phyloP scores from a whole-genome alignment of 2,329 filamentous ascomycete genomes.

The Conoideocrella luteorostrata region DNA sequence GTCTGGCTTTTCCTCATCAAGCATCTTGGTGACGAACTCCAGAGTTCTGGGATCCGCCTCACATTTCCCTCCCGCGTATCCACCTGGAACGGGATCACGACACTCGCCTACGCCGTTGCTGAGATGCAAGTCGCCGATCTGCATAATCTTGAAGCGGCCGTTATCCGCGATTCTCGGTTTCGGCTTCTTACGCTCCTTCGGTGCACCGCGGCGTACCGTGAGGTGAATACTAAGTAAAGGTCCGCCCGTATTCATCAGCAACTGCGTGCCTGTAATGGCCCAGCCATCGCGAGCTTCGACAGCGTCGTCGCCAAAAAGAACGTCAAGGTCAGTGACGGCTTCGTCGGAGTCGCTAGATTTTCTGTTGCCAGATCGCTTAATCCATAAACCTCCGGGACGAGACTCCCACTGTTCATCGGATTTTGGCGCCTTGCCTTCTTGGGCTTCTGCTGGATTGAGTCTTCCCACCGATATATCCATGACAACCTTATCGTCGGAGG shows the following conservation, averaged over 20 bases:
- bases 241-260: conserved; percentile 61
- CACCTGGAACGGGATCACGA: conserved; percentile 75
- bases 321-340: conserved; percentile 74
- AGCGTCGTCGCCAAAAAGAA: conserved; percentile 85
- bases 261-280: conserved; percentile 66
- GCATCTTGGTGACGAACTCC: conserved; percentile 74
- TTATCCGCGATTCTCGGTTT: conserved; percentile 75
- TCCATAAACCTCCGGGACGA: conserved; percentile 71
- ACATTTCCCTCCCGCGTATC: conserved; percentile 67
- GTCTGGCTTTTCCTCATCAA: conserved; percentile 92
- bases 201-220: conserved; percentile 68
- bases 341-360: conserved; percentile 69
- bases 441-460: conserved; percentile 51
- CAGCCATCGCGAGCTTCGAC: conserved; percentile 84
- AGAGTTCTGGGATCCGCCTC: conserved; percentile 88
- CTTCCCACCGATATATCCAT: conserved; percentile 71
- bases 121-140: conserved; percentile 88
- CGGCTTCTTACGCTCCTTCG: conserved; percentile 59
- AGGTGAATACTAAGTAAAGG: conserved; percentile 65
- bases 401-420: conserved; percentile 67
- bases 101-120: conserved; percentile 84
- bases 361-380: conserved; percentile 65
- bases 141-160: conserved; percentile 95
- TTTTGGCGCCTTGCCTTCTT: conserved; percentile 15
- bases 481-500: conserved; percentile 67